A percentile compares a stretch with the other conserved stretches of the same genome.
These are phyloP conservation scores for Spathaspora sp. DNA, from an alignment of 1,139 yeast species.

Conservation along the genomic window DNA sequence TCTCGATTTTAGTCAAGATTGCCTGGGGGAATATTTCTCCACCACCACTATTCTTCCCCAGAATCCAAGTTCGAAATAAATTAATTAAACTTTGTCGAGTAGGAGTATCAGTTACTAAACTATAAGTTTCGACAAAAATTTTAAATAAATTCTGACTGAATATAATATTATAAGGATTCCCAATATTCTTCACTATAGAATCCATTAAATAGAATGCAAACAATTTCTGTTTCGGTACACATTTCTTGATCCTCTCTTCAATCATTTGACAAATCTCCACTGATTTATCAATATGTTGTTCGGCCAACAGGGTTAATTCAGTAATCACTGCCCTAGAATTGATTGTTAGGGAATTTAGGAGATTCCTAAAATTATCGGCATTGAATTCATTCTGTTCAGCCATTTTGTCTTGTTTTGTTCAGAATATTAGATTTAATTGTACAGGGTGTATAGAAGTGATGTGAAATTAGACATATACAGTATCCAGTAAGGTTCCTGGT, in stretches of 20 bases:
- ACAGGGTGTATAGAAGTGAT: not conserved
- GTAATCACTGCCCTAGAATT: constrained; percentile 41
- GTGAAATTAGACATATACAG: constrained; percentile 1
- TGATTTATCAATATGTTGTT: constrained; percentile 30
- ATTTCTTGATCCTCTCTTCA: constrained; percentile 33
- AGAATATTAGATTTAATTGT: not conserved
- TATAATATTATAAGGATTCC: constrained; percentile 43
- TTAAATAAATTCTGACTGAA: constrained; percentile 35
- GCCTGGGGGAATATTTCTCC: constrained; percentile 34
- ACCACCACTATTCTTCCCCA: constrained; percentile 33
- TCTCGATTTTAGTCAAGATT: constrained; percentile 33
- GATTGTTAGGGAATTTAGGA: constrained; percentile 34
- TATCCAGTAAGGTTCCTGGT: not conserved
- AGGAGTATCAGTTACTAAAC: constrained; percentile 38
- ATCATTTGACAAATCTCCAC: constrained; percentile 31
- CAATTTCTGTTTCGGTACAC: constrained; percentile 42
- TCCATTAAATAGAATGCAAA: constrained; percentile 41
- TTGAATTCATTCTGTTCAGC: constrained; percentile 17
- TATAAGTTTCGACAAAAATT: constrained; percentile 39
- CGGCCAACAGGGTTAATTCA: constrained; percentile 41
- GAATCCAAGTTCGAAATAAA: constrained; percentile 42
- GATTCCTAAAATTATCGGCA: constrained; percentile 31
- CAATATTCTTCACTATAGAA: constrained; percentile 43
- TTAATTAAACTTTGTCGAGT: constrained; percentile 21
- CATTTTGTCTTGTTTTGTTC: not conserved